phyloP scores from a whole-genome alignment of 352 stramenopile genomes.

The Elongisporangium undulatum region DNA sequence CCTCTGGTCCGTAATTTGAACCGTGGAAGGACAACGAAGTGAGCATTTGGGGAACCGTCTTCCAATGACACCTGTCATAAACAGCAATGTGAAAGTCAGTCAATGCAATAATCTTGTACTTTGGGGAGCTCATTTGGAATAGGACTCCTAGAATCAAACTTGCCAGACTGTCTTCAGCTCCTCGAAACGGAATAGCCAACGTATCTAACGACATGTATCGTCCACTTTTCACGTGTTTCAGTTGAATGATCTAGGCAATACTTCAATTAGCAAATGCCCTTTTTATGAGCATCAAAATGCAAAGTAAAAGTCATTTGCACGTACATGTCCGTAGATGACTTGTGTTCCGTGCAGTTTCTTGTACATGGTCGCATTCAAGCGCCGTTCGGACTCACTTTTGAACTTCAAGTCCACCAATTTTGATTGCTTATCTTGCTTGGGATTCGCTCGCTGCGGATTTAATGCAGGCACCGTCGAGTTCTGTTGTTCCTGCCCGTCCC shows the following conservation, averaged over 20 bases:
- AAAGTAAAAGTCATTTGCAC: not conserved
- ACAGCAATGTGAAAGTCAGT: constrained; percentile 5
- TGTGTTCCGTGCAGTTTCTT: constrained; percentile 53
- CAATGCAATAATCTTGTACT: not conserved
- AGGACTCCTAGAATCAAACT: not conserved
- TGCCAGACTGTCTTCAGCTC: constrained; percentile 50
- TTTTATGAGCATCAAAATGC: not conserved
- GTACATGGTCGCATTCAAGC: constrained; percentile 71
- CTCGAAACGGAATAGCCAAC: constrained; percentile 39
- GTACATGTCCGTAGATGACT: constrained; percentile 66
- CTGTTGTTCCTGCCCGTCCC: not conserved
- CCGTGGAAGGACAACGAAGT: constrained; percentile 50
- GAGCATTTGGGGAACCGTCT: constrained; percentile 30
- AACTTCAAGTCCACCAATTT: constrained; percentile 50
- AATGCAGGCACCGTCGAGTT: not conserved
- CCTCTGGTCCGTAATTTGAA: constrained; percentile 69
- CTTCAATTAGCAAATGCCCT: not conserved
- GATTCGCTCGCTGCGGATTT: constrained; percentile 4
- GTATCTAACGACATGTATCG: constrained; percentile 50
- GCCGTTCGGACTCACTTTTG: constrained; percentile 59
- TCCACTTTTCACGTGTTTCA: constrained; percentile 58
- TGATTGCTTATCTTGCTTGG: constrained; percentile 15
- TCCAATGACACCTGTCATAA: constrained; percentile 42
- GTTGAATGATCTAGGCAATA: constrained; percentile 40
- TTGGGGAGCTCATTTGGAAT: not conserved